These are phyloP conservation scores for Cystobasidium tubakii DNA, from an alignment of 768 basidiomycete species.

Conservation along the genomic window DNA sequence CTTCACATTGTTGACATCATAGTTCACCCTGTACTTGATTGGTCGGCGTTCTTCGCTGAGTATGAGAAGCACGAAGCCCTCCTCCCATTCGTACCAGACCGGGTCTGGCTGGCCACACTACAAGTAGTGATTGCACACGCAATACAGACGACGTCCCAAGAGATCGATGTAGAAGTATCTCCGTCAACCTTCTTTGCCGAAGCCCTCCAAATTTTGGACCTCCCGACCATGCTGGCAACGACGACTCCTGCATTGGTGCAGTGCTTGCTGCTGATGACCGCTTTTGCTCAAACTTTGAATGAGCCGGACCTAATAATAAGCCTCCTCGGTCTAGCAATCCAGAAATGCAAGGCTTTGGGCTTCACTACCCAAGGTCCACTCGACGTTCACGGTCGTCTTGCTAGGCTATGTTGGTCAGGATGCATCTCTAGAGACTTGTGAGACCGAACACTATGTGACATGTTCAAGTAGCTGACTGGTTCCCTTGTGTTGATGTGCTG, in stretches of 20 bases:
- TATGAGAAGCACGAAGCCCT: not conserved
- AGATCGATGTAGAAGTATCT: not conserved
- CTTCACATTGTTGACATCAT: too few relatives aligned
- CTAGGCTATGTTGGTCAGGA: slow-evolving; percentile 1
- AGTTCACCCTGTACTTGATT: not conserved
- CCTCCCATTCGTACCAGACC: not conserved
- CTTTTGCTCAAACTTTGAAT: not conserved
- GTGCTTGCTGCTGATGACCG: slow-evolving; percentile 1
- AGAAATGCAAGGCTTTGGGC: not conserved
- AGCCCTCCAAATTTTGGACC: not conserved
- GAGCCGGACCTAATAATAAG: not conserved
- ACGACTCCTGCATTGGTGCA: not conserved
- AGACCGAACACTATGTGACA: too few relatives aligned
- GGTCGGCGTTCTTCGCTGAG: not conserved
- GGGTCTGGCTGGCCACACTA: not conserved
- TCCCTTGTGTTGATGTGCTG: too few relatives aligned
- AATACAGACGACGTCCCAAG: not conserved
- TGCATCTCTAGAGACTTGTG: not conserved
- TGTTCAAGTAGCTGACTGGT: too few relatives aligned
- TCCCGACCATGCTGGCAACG: not conserved
- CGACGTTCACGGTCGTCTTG: not conserved
- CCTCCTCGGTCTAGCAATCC: not conserved
- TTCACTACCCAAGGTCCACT: not conserved
- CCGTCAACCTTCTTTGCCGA: not conserved
- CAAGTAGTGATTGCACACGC: not conserved